Evolutionary conservation across 2,329 filamentous ascomycete species (phyloP).

Genomic region (Piedraia hortae): DNA sequence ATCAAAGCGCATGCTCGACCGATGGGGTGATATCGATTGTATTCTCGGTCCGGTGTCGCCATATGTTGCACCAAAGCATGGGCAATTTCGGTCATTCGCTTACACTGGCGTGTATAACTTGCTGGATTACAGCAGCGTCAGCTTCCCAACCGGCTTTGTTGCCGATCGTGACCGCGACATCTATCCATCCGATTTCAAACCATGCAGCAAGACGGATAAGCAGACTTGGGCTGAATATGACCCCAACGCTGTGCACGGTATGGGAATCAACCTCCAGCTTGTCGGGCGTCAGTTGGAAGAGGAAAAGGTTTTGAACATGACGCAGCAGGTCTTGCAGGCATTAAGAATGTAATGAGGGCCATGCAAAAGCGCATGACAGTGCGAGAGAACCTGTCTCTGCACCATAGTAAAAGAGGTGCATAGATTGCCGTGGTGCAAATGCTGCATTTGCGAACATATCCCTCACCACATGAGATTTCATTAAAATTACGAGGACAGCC

Average conservation of each 20-base stretch:
- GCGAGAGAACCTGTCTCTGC: too few relatives aligned
- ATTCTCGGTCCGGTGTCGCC: constrained; percentile 21
- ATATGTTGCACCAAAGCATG: constrained; percentile 16
- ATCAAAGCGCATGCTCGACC: constrained; percentile 16
- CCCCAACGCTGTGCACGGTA: constrained; percentile 14
- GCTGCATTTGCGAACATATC: too few relatives aligned
- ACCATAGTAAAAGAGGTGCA: too few relatives aligned
- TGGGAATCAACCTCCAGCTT: constrained; percentile 15
- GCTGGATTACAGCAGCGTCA: constrained; percentile 19
- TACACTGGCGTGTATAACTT: constrained; percentile 20
- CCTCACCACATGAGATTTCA: too few relatives aligned
- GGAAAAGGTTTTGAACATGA: constrained; percentile 12
- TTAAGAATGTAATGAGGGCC: too few relatives aligned
- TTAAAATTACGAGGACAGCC: too few relatives aligned
- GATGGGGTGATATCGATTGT: constrained; percentile 19
- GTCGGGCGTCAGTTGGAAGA: constrained; percentile 11
- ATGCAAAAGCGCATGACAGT: too few relatives aligned
- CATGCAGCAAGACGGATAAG: constrained; percentile 15
- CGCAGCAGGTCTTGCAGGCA: constrained; percentile 2
- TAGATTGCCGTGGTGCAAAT: too few relatives aligned
- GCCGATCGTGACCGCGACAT: constrained; percentile 16
- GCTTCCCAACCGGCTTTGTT: constrained; percentile 17
- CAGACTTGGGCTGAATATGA: constrained; percentile 13
- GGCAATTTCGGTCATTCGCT: constrained; percentile 19
- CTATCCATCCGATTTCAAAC: constrained; percentile 5